Percentiles rank a stretch among this genome's conserved stretches.
Conservation (phyloP, 2,329 filamentous ascomycete species). For the Spiromastix sp. region DNA sequence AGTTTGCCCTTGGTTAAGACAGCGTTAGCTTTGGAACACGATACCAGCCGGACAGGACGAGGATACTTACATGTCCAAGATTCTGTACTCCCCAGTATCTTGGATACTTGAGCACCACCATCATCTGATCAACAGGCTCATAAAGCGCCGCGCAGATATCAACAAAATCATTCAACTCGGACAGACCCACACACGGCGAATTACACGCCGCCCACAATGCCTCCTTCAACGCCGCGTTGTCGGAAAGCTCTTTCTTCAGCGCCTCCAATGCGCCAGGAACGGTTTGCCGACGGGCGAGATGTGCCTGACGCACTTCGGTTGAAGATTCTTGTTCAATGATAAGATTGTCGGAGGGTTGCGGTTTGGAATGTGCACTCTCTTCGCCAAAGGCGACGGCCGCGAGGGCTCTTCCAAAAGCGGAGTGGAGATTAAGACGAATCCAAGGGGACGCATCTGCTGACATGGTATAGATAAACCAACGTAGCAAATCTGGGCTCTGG, state of each 20-base stretch:
- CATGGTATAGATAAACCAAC: conserved; percentile 48
- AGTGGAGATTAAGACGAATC: conserved; percentile 43
- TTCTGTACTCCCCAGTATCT: conserved; percentile 47
- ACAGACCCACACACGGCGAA: conserved; percentile 39
- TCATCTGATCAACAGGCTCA: conserved; percentile 39
- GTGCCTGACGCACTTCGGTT: conserved; percentile 41
- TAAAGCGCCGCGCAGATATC: conserved; percentile 50
- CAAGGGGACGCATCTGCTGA: conserved; percentile 48
- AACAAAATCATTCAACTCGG: conserved; percentile 46
- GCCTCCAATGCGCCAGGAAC: conserved; percentile 49
- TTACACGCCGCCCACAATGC: conserved; percentile 48
- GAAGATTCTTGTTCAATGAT: conserved; percentile 48
- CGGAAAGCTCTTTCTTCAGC: conserved; percentile 42
- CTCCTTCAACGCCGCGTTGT: conserved; percentile 40
- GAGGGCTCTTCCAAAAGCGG: conserved; percentile 44
- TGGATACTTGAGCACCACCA: conserved; percentile 44
- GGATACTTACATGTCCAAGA: conserved; percentile 37
- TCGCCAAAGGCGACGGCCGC: conserved; percentile 51
- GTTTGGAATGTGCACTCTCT: conserved; percentile 22
- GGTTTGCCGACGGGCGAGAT: conserved; percentile 44
- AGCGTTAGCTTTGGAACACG: background rate
- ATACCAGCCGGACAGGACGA: background rate
- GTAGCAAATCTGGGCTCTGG: conserved; percentile 40
- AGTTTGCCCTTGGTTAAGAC: conserved; percentile 27
- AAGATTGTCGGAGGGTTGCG: conserved; percentile 31